phyloP scores from a whole-genome alignment of 2,329 filamentous ascomycete genomes.

The Colletotrichum acutatum region DNA sequence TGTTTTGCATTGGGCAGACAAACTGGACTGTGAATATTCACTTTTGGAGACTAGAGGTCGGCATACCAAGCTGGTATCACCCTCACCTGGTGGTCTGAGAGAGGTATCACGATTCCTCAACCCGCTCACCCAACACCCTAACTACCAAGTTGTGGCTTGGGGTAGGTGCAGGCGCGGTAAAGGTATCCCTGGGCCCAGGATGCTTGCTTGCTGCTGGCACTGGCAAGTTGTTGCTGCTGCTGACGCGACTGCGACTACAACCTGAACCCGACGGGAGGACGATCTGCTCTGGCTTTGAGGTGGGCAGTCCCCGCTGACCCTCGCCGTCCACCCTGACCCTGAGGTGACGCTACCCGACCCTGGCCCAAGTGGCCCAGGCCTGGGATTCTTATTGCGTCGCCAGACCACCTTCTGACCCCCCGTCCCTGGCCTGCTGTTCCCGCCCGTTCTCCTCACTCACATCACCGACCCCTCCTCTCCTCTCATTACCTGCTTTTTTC shows the following conservation, averaged over 20 bases:
- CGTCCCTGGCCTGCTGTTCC: neutral
- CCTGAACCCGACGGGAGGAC: neutral
- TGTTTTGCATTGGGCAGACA: neutral
- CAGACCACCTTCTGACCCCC: conserved; percentile 14
- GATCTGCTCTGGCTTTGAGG: neutral
- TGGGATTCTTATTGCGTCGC: conserved; percentile 8
- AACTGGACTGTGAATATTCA: neutral
- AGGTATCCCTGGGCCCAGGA: neutral
- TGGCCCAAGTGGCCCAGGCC: conserved; percentile 28
- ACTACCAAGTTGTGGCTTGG: neutral
- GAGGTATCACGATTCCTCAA: neutral
- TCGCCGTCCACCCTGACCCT: conserved; percentile 3
- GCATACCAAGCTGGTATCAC: neutral
- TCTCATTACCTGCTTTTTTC: conserved; percentile 17
- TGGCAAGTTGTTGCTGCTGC: conserved; percentile 1
- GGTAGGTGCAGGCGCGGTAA: neutral
- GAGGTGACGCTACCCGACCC: neutral
- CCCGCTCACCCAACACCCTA: too few species aligned
- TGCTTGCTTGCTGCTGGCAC: neutral
- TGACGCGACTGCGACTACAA: neutral
- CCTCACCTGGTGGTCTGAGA: too few species aligned
- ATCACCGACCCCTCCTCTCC: conserved; percentile 21
- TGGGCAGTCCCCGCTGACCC: conserved; percentile 12
- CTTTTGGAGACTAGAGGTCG: neutral
- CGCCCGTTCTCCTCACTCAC: conserved; percentile 1